These are phyloP conservation scores for Conoideocrella luteorostrata DNA, from an alignment of 2,329 filamentous ascomycete species.

Conservation along the genomic window DNA sequence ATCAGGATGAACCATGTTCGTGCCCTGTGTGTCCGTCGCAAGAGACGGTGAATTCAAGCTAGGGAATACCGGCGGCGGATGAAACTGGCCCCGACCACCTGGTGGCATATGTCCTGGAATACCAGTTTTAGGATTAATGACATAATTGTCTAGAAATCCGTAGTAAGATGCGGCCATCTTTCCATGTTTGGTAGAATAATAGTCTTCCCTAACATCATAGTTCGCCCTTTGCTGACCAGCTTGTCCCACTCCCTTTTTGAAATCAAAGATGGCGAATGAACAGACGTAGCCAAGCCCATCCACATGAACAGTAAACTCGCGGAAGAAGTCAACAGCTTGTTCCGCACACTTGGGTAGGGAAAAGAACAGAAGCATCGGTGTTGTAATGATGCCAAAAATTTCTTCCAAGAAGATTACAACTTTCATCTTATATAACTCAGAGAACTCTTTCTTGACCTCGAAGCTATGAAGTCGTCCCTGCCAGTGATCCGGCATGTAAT, in stretches of 20 bases:
- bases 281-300: conserved; percentile 95
- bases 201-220: conserved; percentile 77
- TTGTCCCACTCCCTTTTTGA: conserved; percentile 67
- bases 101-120: conserved; percentile 55
- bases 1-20: conserved; percentile 37
- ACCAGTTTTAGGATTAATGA: conserved; percentile 63
- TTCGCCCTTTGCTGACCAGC: conserved; percentile 29
- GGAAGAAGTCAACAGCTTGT: conserved; percentile 93
- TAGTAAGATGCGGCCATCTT: conserved; percentile 99
- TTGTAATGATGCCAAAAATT: conserved; percentile 84
- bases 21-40: conserved; percentile 49
- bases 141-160: conserved; percentile 90
- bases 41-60: conserved; percentile 58
- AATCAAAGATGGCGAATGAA: conserved; percentile 95
- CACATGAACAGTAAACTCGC: conserved; percentile 94
- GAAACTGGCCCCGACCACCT: conserved; percentile 50
- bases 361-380: conserved; percentile 81
- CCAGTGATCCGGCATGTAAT: conserved; percentile 88
- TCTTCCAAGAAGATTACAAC: conserved; percentile 89
- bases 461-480: conserved; percentile 84
- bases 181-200: conserved; percentile 89
- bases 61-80: conserved; percentile 70
- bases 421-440: conserved; percentile 85
- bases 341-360: conserved; percentile 85
- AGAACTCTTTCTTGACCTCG: conserved; percentile 87